Conservation (phyloP, 2,329 filamentous ascomycete species). For the Neurospora crassa region DNA sequence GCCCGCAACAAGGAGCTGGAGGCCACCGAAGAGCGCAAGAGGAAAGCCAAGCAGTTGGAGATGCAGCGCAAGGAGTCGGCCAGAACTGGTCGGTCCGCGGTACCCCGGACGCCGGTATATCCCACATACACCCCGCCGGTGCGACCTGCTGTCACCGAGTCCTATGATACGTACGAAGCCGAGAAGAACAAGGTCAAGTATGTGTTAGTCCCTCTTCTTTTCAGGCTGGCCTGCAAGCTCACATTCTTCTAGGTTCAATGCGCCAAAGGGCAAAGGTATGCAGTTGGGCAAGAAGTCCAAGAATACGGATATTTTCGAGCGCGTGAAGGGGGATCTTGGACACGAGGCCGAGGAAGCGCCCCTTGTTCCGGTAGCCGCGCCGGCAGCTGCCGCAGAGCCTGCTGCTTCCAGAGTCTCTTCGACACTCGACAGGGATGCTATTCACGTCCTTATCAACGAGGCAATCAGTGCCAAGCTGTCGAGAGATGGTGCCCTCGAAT, state of each 20-base stretch:
- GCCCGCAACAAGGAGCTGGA: constrained; percentile 98
- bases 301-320: constrained; percentile 93
- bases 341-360: constrained; percentile 67
- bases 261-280: constrained; percentile 93
- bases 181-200: constrained; percentile 96
- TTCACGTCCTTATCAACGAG: constrained; percentile 83
- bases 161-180: constrained; percentile 89
- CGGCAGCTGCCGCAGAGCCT: constrained; percentile 42
- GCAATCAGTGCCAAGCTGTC: constrained; percentile 83
- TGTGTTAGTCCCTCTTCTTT: constrained; percentile 20
- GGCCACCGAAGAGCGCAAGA: constrained; percentile 94
- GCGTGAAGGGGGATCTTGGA: constrained; percentile 86
- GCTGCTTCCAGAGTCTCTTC: constrained; percentile 50
- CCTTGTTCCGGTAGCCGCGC: constrained; percentile 54
- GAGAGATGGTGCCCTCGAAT: constrained; percentile 77
- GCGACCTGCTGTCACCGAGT: constrained; percentile 64
- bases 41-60: constrained; percentile 96
- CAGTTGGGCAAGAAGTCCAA: constrained; percentile 98
- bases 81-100: constrained; percentile 56
- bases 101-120: constrained; percentile 71
- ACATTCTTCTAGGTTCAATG: constrained; percentile 35
- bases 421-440: constrained; percentile 68
- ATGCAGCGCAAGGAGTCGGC: constrained; percentile 97
- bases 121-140: constrained; percentile 79
- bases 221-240: constrained; percentile 1